These are phyloP conservation scores for Paraconiothyrium brasiliense DNA, from an alignment of 2,329 filamentous ascomycete species.

Conservation along the genomic window DNA sequence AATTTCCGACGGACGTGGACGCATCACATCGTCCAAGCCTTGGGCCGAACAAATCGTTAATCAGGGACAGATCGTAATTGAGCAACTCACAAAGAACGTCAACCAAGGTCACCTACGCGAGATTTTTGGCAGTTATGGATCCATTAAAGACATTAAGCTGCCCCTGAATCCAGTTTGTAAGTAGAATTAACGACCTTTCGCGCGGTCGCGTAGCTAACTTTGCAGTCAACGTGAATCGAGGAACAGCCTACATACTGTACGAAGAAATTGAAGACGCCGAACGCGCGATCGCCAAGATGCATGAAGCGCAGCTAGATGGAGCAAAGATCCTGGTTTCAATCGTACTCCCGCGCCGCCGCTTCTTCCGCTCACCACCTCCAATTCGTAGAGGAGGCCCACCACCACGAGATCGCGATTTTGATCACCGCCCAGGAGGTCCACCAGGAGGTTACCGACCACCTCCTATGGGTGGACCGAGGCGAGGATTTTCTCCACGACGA, in stretches of 20 bases:
- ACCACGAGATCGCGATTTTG: constrained; percentile 34
- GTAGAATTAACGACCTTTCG: constrained; percentile 36
- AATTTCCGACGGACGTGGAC: not conserved
- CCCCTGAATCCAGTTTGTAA: constrained; percentile 87
- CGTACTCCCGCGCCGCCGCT: constrained; percentile 82
- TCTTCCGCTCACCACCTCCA: constrained; percentile 80
- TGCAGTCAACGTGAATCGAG: constrained; percentile 85
- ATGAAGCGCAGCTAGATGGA: constrained; percentile 93
- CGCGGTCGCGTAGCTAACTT: constrained; percentile 16
- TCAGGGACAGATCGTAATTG: constrained; percentile 80
- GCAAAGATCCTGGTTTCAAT: constrained; percentile 86
- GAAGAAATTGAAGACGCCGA: constrained; percentile 81
- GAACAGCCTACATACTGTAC: constrained; percentile 92
- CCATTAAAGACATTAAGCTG: constrained; percentile 86
- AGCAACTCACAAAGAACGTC: constrained; percentile 95
- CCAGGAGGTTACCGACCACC: constrained; percentile 49
- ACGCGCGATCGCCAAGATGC: constrained; percentile 92
- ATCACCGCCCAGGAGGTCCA: constrained; percentile 48
- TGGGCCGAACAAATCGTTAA: constrained; percentile 17
- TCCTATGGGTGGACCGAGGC: constrained; percentile 44
- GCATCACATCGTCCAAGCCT: constrained; percentile 10
- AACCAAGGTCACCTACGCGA: constrained; percentile 87
- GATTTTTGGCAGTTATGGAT: constrained; percentile 89
- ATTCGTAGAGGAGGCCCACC: constrained; percentile 67
- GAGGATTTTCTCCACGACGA: constrained; percentile 49